phyloP scores from a whole-genome alignment of 2,329 filamentous ascomycete genomes.

The Xylariaceae sp. region DNA sequence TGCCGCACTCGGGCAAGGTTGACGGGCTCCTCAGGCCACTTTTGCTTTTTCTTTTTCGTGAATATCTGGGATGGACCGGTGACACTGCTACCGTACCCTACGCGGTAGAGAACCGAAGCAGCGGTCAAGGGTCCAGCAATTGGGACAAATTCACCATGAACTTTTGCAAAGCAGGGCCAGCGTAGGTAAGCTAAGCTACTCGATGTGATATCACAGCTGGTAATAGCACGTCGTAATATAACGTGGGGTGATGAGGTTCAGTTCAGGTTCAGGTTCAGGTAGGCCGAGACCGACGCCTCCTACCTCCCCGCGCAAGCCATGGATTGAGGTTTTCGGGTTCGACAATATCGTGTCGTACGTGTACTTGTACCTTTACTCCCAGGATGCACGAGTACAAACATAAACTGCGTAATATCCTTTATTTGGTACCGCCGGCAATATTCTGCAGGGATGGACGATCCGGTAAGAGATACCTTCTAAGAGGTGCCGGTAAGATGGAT shows the following conservation, averaged over 20 bases:
- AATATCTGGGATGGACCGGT: neutral
- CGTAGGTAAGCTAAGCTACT: no score
- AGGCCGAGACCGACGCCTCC: neutral
- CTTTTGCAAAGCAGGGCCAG: no score
- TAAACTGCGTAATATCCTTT: neutral
- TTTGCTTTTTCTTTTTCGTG: neutral
- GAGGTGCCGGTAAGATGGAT: neutral
- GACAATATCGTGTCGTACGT: neutral
- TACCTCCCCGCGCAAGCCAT: neutral
- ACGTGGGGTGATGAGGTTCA: no score
- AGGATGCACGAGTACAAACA: no score
- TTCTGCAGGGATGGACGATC: neutral
- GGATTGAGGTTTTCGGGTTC: neutral
- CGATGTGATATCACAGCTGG: no score
- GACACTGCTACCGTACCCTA: neutral
- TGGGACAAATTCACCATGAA: no score
- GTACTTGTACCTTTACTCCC: no score
- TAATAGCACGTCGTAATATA: no score
- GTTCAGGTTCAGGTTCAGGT: neutral
- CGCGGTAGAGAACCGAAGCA: no score
- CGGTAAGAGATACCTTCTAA: neutral
- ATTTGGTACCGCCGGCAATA: neutral
- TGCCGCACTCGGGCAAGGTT: neutral
- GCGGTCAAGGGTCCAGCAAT: neutral
- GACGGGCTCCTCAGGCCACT: neutral